Conservation (phyloP, 805 yeast genomes). For the Cyberlindnera misumaiensis region DNA sequence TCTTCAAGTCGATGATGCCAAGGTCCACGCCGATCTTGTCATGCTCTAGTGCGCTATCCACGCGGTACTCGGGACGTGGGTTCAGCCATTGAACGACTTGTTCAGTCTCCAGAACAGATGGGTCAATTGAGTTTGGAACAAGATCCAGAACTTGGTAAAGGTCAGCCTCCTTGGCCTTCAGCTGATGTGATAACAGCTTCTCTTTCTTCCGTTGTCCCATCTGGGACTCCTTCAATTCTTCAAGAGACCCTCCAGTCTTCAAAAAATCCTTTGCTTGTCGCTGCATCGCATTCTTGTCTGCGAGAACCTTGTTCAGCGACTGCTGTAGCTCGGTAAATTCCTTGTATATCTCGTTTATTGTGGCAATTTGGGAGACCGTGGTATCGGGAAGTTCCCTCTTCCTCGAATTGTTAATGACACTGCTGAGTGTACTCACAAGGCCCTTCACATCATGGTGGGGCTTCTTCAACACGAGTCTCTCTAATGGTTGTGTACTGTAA, state of each 20-base stretch:
- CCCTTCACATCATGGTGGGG: slow-evolving; percentile 31
- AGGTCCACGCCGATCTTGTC: slow-evolving; percentile 61
- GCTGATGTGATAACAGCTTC: slow-evolving; percentile 12
- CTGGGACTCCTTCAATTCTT: slow-evolving; percentile 11
- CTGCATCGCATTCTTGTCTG: slow-evolving; percentile 24
- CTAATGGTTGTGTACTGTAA: not conserved
- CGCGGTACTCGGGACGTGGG: slow-evolving; percentile 23
- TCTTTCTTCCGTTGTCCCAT: slow-evolving; percentile 14
- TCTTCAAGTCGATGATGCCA: slow-evolving; percentile 58
- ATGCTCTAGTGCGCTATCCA: slow-evolving; percentile 45
- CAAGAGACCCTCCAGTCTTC: slow-evolving; percentile 12
- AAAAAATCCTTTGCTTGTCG: slow-evolving; percentile 20
- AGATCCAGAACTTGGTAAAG: slow-evolving; percentile 37
- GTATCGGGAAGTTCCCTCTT: slow-evolving; percentile 25
- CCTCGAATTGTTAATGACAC: slow-evolving; percentile 24
- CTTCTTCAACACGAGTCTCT: slow-evolving; percentile 18
- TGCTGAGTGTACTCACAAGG: slow-evolving; percentile 24
- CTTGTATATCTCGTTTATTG: slow-evolving; percentile 24
- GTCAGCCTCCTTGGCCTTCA: slow-evolving; percentile 27
- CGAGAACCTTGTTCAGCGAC: slow-evolving; percentile 24
- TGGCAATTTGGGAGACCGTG: slow-evolving; percentile 20
- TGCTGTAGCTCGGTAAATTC: slow-evolving; percentile 15
- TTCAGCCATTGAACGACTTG: slow-evolving; percentile 49
- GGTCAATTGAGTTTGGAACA: slow-evolving; percentile 59
- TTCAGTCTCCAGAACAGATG: slow-evolving; percentile 36